Percentiles rank a stretch among this genome's conserved stretches.
phyloP scores from a whole-genome alignment of 495 filamentous ascomycete species.

The Jackrogersella multiformis region DNA sequence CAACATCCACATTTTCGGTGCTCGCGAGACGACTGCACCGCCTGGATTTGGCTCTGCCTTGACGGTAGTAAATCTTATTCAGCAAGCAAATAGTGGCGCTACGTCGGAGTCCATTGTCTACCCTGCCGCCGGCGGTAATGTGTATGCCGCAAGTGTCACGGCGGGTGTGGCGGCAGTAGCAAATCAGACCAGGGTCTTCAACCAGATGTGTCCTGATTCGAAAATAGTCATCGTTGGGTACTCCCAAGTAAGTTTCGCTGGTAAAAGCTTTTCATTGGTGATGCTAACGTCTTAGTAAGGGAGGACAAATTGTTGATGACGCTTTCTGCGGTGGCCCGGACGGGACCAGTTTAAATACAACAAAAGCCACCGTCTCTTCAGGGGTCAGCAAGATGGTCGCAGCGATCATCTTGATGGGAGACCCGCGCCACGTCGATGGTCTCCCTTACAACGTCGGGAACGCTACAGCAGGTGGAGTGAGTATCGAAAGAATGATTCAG shows the following conservation, averaged over 20 bases:
- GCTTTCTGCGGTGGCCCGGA: constrained; percentile 68
- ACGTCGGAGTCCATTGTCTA: constrained; percentile 66
- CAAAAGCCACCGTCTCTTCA: constrained; percentile 54
- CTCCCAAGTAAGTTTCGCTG: constrained; percentile 55
- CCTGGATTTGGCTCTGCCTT: constrained; percentile 63
- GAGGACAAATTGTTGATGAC: constrained; percentile 68
- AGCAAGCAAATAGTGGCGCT: constrained; percentile 58
- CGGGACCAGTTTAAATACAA: constrained; percentile 58
- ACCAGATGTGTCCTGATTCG: constrained; percentile 59
- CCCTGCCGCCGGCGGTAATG: constrained; percentile 64
- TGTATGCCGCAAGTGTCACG: constrained; percentile 60
- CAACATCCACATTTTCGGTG: constrained; percentile 66
- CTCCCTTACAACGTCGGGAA: constrained; percentile 67
- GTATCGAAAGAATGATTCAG: constrained; percentile 32
- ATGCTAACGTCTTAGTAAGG: constrained; percentile 39
- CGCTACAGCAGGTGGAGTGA: constrained; percentile 63
- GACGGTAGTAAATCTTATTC: constrained; percentile 61
- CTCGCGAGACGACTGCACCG: constrained; percentile 67
- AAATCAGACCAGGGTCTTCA: constrained; percentile 60
- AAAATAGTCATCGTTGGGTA: constrained; percentile 67
- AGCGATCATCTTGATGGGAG: constrained; percentile 68
- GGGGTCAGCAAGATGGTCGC: constrained; percentile 61
- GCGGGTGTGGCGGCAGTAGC: constrained; percentile 62
- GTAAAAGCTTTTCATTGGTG: neutral
- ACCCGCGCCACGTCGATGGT: constrained; percentile 62